Conservation (phyloP, 371 early-diverging fungal species). For the Dichotomocladium elegans region DNA sequence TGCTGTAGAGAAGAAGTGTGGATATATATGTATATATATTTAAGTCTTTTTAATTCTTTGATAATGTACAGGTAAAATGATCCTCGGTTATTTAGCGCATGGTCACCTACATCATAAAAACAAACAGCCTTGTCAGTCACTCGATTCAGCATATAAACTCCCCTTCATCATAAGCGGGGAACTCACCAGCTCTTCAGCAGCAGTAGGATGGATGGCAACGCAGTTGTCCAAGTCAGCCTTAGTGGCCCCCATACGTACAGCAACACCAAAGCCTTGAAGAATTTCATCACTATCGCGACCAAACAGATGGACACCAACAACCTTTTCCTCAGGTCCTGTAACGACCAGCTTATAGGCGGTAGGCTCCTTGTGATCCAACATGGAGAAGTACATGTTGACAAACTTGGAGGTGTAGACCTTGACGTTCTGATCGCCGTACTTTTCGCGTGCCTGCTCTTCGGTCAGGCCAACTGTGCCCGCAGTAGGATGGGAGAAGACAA, state of each 20-base stretch:
- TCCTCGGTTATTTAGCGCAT: conserved; percentile 19
- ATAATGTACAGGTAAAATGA: no score
- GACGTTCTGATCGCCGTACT: conserved; percentile 75
- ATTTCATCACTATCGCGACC: conserved; percentile 93
- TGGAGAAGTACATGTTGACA: conserved; percentile 88
- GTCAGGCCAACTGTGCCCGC: conserved; percentile 88
- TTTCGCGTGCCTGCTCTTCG: conserved; percentile 74
- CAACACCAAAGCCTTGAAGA: conserved; percentile 86
- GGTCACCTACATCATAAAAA: conserved; percentile 17
- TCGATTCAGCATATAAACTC: not conserved
- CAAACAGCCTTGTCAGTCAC: not conserved
- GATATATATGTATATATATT: no score
- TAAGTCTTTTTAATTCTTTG: no score
- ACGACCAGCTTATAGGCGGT: conserved; percentile 91
- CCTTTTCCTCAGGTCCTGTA: conserved; percentile 82
- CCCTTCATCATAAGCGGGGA: no score
- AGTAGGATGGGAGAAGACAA: conserved; percentile 95
- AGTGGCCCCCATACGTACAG: conserved; percentile 90
- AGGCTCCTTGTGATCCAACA: conserved; percentile 85
- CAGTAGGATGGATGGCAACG: conserved; percentile 97
- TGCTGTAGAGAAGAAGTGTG: no score
- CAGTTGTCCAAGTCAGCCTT: conserved; percentile 92
- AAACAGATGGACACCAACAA: conserved; percentile 94
- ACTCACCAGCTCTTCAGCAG: conserved; percentile 84
- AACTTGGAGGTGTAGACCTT: conserved; percentile 84